Percentiles rank a stretch among this genome's conserved stretches.
phyloP scores from a whole-genome alignment of 768 basidiomycete genomes.

The Xerocomellus chrysenteron region DNA sequence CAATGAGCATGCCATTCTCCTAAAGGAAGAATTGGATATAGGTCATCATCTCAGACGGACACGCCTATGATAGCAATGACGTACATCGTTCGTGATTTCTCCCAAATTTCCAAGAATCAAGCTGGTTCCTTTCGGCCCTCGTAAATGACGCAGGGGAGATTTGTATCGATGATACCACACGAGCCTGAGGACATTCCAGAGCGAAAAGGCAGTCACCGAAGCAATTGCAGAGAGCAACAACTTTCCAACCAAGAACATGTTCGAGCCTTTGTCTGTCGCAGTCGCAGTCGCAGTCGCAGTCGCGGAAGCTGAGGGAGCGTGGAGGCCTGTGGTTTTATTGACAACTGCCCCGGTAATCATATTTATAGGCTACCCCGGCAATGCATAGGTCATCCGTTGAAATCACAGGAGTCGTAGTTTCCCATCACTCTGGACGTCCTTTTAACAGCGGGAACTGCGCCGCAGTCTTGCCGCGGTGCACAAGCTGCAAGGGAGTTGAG shows the following conservation, averaged over 20 bases:
- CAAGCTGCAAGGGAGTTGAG: no score
- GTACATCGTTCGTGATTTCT: conserved; percentile 44
- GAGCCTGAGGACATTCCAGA: conserved; percentile 31
- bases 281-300: neutral
- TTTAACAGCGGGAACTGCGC: neutral
- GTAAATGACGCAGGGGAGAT: conserved; percentile 48
- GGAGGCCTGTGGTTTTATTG: neutral
- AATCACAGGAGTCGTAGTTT: neutral
- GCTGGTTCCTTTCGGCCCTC: conserved; percentile 47
- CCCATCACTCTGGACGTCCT: neutral
- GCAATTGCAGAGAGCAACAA: neutral
- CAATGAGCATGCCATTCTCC: conserved; percentile 35
- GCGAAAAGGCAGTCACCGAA: conserved; percentile 27
- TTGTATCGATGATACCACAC: conserved; percentile 32
- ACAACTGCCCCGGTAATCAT: neutral
- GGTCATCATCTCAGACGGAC: neutral
- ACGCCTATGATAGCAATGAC: conserved; percentile 1
- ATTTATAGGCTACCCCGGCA: neutral
- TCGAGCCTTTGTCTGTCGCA: neutral
- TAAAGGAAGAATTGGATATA: neutral
- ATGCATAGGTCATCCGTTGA: no score
- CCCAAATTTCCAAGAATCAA: conserved; percentile 49
- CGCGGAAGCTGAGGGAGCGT: neutral
- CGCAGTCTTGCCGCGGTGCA: neutral
- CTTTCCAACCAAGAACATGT: neutral